These are phyloP conservation scores for Colletotrichum agaves DNA, from an alignment of 2,329 filamentous ascomycete species.

Conservation along the genomic window DNA sequence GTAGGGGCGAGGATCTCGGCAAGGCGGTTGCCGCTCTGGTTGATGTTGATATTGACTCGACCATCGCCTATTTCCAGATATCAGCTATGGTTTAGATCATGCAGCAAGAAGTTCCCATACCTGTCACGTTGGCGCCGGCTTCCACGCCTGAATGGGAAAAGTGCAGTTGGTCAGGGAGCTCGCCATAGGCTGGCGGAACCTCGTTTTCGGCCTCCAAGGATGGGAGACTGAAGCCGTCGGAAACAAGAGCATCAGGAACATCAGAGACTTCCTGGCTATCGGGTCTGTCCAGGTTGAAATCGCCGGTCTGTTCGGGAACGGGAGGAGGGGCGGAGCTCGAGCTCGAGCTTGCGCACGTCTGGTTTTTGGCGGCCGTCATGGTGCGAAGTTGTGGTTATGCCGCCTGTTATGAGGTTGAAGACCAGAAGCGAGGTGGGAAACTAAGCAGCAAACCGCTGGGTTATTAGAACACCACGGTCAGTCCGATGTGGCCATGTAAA, in stretches of 20 bases:
- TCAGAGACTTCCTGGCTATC: slow-evolving; percentile 43
- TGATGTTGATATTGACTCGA: slow-evolving; percentile 82
- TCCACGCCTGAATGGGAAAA: slow-evolving; percentile 72
- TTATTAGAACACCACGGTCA: slow-evolving; percentile 19
- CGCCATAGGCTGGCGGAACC: slow-evolving; percentile 69
- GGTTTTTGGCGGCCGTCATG: slow-evolving; percentile 34
- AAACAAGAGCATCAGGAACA: slow-evolving; percentile 47
- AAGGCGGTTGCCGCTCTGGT: slow-evolving; percentile 73
- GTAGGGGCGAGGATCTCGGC: slow-evolving; percentile 75
- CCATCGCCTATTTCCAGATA: slow-evolving; percentile 69
- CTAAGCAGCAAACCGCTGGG: background rate
- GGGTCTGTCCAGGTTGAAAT: slow-evolving; percentile 26
- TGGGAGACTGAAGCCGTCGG: slow-evolving; percentile 54
- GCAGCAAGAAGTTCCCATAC: slow-evolving; percentile 46
- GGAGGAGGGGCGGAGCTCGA: slow-evolving; percentile 32
- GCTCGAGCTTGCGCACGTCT: slow-evolving; percentile 27
- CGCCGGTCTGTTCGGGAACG: slow-evolving; percentile 15
- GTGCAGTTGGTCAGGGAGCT: slow-evolving; percentile 64
- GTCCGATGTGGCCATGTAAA: background rate
- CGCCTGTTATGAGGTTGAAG: background rate
- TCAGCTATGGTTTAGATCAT: slow-evolving; percentile 24
- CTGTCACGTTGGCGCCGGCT: slow-evolving; percentile 68
- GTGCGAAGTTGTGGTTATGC: slow-evolving; percentile 6
- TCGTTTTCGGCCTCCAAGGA: slow-evolving; percentile 54
- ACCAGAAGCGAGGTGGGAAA: slow-evolving; percentile 3